Conservation (phyloP, 2,329 filamentous ascomycete species). For the Colletotrichum lentis region DNA sequence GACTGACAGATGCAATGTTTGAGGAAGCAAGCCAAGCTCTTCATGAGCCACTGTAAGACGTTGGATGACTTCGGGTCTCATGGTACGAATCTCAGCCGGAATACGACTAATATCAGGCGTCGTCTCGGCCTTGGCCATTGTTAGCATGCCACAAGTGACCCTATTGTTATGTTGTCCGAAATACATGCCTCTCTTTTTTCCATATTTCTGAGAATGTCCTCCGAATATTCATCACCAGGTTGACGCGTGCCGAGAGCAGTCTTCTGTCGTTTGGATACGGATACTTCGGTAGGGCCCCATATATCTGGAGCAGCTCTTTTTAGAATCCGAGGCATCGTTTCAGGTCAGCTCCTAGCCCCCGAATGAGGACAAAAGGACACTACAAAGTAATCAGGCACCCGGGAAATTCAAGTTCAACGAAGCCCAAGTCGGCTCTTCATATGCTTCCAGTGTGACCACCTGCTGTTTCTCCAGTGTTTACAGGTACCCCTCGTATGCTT, state of each 20-base stretch:
- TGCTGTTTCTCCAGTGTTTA: no score
- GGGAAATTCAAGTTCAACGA: no score
- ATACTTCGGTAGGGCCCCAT: no score
- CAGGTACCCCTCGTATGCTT: no score
- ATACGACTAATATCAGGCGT: background rate
- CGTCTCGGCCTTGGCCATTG: background rate
- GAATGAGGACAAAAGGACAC: no score
- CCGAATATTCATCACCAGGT: background rate
- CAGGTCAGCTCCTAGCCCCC: no score
- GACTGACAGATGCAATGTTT: background rate
- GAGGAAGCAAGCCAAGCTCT: background rate
- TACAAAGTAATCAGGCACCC: no score
- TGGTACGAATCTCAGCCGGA: background rate
- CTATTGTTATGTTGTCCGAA: background rate
- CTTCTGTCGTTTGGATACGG: background rate
- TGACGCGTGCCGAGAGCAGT: background rate
- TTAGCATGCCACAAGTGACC: background rate
- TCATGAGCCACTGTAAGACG: background rate
- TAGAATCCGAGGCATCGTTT: no score
- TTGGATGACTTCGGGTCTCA: constrained; percentile 3
- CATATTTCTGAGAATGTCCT: background rate
- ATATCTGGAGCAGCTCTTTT: no score
- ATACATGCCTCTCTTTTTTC: background rate
- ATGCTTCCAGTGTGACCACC: no score
- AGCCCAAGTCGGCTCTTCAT: no score